Percentiles rank a stretch among this genome's conserved stretches.
Conservation (phyloP, 1,284 basidiomycete species). For the Tilletia horrida region DNA sequence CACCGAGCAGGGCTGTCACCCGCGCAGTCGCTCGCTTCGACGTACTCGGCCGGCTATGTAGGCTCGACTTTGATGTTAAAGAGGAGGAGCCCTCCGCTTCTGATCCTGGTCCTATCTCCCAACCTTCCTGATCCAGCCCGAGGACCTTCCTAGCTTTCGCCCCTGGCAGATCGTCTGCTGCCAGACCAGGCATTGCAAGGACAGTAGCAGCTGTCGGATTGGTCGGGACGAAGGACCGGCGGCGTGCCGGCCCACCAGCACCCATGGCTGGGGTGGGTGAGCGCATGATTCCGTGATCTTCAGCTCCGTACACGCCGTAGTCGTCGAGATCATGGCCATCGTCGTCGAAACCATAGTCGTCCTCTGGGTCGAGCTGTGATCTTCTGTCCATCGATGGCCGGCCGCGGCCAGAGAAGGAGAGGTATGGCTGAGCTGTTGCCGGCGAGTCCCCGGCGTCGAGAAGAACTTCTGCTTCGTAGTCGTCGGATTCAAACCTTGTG, state of each 20-base stretch:
- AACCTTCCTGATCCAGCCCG: constrained; percentile 18
- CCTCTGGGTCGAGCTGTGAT: not conserved
- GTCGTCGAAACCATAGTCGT: constrained; percentile 1
- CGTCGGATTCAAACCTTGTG: no score
- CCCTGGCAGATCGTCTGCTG: constrained; percentile 19
- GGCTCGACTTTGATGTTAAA: not conserved
- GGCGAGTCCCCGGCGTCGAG: no score
- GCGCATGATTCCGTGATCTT: not conserved
- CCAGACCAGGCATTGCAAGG: constrained; percentile 5
- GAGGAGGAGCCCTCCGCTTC: not conserved
- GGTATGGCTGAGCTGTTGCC: no score
- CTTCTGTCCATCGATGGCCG: not conserved
- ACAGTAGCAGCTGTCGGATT: not conserved
- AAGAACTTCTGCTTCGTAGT: no score
- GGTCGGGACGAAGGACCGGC: not conserved
- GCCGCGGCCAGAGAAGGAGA: not conserved
- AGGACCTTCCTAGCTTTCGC: constrained; percentile 21
- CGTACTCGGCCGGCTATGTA: not conserved
- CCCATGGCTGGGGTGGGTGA: not conserved
- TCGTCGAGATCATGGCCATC: not conserved
- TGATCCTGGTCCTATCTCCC: constrained; percentile 19
- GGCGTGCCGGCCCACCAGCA: not conserved
- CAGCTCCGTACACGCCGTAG: not conserved
- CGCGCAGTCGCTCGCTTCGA: not conserved
- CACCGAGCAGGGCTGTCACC: constrained; percentile 6